phyloP scores from a whole-genome alignment of 305 asterid genomes.

The Fraxinus greggii region DNA sequence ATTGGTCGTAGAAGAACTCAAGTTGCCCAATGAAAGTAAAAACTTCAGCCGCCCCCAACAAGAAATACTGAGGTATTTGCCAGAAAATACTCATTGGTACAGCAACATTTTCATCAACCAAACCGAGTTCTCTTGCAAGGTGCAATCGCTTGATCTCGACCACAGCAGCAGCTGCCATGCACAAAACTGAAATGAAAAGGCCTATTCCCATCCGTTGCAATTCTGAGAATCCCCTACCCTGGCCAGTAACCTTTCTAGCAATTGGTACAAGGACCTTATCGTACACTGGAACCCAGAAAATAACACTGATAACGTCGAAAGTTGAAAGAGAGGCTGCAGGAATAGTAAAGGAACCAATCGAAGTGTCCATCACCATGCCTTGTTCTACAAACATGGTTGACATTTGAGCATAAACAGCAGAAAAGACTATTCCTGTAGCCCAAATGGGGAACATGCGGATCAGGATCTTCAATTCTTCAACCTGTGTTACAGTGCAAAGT shows the following conservation, averaged over 20 bases:
- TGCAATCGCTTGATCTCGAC: conserved; percentile 66
- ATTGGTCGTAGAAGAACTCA: conserved; percentile 87
- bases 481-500: conserved; percentile 87
- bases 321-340: conserved; percentile 86
- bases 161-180: conserved; percentile 89
- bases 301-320: conserved; percentile 77
- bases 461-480: conserved; percentile 82
- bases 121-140: conserved; percentile 50
- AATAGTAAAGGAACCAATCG: conserved; percentile 70
- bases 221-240: conserved; percentile 71
- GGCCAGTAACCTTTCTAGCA: conserved; percentile 68
- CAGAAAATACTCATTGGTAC: conserved; percentile 80
- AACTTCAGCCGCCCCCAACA: conserved; percentile 88
- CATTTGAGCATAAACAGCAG: conserved; percentile 91
- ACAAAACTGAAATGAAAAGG: conserved; percentile 60
- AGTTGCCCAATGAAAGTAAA: conserved; percentile 82
- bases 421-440: conserved; percentile 87
- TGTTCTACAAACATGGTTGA: conserved; percentile 93
- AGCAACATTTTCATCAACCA: conserved; percentile 44
- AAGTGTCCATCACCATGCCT: conserved; percentile 90
- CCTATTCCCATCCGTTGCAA: conserved; percentile 92
- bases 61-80: conserved; percentile 83
- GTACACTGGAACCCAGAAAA: conserved; percentile 80
- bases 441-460: conserved; percentile 93
- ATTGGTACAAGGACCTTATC: conserved; percentile 71